phyloP scores from a whole-genome alignment of 192 early-diverging fungal species.

The Entophlyctis luteolus region DNA sequence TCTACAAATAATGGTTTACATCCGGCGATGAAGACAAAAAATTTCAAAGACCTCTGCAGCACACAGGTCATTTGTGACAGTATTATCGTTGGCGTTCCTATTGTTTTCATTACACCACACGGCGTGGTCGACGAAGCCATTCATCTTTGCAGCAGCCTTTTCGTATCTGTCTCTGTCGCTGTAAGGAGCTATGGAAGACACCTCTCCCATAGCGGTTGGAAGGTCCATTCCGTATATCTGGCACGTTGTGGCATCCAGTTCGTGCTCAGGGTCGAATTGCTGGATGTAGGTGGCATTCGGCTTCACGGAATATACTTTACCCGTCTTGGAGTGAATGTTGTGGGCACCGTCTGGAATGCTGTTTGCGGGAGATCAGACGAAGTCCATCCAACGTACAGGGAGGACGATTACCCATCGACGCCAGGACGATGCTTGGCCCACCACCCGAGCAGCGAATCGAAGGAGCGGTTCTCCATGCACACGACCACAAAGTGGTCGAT shows the following conservation, averaged over 20 bases:
- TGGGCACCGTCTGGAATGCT: constrained; percentile 2
- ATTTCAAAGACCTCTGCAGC: constrained; percentile 1
- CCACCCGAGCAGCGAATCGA: constrained; percentile 26
- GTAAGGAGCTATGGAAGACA: neutral
- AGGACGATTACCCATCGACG: neutral
- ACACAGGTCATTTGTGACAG: neutral
- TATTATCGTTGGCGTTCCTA: constrained; percentile 10
- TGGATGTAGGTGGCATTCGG: constrained; percentile 10
- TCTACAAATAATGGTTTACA: too few relatives aligned
- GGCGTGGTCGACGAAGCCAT: constrained; percentile 28
- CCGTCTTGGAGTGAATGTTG: neutral
- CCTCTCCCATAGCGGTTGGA: neutral
- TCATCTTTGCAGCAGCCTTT: constrained; percentile 22
- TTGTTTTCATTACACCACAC: neutral
- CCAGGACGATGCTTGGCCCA: neutral
- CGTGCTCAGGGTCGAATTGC: constrained; percentile 24
- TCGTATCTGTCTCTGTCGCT: too few relatives aligned
- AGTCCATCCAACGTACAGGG: too few relatives aligned
- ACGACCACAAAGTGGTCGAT: constrained; percentile 25
- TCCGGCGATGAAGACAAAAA: too few relatives aligned
- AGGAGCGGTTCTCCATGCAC: constrained; percentile 32
- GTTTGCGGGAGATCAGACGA: neutral
- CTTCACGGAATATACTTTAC: neutral
- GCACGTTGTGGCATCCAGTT: neutral
- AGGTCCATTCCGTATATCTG: constrained; percentile 4